phyloP scores from a whole-genome alignment of 345 rosid genomes.

The Kandelia obovata region DNA sequence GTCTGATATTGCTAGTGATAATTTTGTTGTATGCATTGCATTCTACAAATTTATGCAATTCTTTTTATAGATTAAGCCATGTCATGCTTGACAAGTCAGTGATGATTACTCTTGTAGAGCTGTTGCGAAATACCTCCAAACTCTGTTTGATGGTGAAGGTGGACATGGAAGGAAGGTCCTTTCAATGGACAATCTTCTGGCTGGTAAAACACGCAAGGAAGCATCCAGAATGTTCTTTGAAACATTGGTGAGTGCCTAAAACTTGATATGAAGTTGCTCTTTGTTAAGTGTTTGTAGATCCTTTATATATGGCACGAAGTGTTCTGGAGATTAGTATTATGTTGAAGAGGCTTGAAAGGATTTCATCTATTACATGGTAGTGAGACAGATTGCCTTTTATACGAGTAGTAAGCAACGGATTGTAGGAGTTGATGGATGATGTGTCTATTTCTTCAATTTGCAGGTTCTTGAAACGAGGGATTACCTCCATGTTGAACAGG shows the following conservation, averaged over 20 bases:
- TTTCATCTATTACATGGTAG: background rate
- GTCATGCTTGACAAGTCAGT: background rate
- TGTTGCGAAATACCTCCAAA: slow-evolving; percentile 86
- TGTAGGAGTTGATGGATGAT: background rate
- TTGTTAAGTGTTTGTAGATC: background rate
- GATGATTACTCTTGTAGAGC: slow-evolving; percentile 45
- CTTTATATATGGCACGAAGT: background rate
- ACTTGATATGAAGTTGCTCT: slow-evolving; percentile 3
- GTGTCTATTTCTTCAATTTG: background rate
- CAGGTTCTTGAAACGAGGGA: slow-evolving; percentile 95
- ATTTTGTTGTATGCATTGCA: background rate
- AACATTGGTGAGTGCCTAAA: slow-evolving; percentile 63
- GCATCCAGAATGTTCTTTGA: slow-evolving; percentile 99
- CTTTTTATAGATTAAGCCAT: too few species aligned
- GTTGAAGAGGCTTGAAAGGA: background rate
- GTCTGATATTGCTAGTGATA: too few species aligned
- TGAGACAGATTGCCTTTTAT: background rate
- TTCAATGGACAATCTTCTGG: slow-evolving; percentile 60
- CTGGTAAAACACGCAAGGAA: slow-evolving; percentile 95
- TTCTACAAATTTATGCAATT: background rate
- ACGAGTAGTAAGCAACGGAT: background rate
- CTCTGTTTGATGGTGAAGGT: slow-evolving; percentile 62
- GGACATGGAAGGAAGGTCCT: slow-evolving; percentile 52
- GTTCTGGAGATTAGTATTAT: background rate
- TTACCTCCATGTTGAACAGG: slow-evolving; percentile 85